Percentiles rank a stretch among this genome's conserved stretches.
These are phyloP conservation scores for Phaeomoniella chlamydospora DNA, from an alignment of 2,329 filamentous ascomycete genomes.

Conservation along the genomic window DNA sequence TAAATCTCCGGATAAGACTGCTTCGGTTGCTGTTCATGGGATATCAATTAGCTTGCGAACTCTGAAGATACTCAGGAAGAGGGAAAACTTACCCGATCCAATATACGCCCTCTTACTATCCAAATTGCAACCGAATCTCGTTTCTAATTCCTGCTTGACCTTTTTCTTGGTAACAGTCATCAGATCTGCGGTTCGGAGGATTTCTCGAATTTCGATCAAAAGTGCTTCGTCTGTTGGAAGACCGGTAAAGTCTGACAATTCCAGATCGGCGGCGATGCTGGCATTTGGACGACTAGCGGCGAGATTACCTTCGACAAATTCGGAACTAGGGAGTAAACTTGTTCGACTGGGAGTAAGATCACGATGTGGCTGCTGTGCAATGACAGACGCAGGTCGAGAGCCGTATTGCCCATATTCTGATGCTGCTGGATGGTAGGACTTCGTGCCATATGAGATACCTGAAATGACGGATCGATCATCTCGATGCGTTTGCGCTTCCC, in stretches of 20 bases:
- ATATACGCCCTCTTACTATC: constrained; percentile 88
- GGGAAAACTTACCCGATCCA: constrained; percentile 58
- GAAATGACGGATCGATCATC: constrained; percentile 78
- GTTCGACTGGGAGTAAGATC: constrained; percentile 18
- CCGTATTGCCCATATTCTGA: constrained; percentile 53
- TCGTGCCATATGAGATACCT: constrained; percentile 89
- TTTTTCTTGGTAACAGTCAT: constrained; percentile 99
- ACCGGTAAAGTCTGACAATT: constrained; percentile 59
- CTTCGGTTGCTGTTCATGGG: constrained; percentile 53
- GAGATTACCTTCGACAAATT: constrained; percentile 18
- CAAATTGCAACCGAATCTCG: constrained; percentile 71
- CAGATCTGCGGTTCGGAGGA: constrained; percentile 77
- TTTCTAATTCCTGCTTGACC: constrained; percentile 85
- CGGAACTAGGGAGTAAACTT: background rate
- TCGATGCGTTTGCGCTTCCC: constrained; percentile 81
- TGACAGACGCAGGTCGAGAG: constrained; percentile 13
- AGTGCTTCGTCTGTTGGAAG: constrained; percentile 82
- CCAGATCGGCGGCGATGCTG: constrained; percentile 41
- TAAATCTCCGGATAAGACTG: constrained; percentile 61
- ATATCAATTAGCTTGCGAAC: constrained; percentile 14
- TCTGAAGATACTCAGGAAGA: constrained; percentile 12
- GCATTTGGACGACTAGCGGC: no score
- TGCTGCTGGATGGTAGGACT: constrained; percentile 46
- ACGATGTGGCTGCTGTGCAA: background rate
- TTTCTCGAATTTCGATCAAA: constrained; percentile 85